Conservation (phyloP, 2,329 filamentous ascomycete species). For the Mycosphaerelloides madeirae region DNA sequence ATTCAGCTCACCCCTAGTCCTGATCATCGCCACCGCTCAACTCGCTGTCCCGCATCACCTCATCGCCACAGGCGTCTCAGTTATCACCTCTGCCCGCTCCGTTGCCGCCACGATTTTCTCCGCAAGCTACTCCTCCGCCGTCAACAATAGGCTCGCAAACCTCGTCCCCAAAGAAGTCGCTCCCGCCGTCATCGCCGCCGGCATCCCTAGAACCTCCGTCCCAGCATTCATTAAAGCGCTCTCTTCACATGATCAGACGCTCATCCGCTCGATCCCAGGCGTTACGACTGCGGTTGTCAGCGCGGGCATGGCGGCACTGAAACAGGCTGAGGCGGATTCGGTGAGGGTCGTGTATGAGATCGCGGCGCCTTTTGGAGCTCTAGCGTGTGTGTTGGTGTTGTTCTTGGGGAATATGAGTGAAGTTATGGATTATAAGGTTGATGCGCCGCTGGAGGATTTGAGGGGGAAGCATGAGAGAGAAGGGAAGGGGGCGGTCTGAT, state of each 20-base stretch:
- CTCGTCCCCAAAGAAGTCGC: slow-evolving; percentile 36
- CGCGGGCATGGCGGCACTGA: too few relatives aligned
- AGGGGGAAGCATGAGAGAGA: too few relatives aligned
- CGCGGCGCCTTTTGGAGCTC: too few relatives aligned
- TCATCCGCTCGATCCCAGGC: too few relatives aligned
- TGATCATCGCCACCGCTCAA: slow-evolving; percentile 18
- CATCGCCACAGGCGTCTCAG: slow-evolving; percentile 18
- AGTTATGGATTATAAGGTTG: too few relatives aligned
- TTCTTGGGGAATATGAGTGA: too few relatives aligned
- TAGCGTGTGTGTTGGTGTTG: too few relatives aligned
- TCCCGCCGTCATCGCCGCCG: slow-evolving; percentile 35
- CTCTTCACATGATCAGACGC: slow-evolving; percentile 17
- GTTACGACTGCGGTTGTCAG: too few relatives aligned
- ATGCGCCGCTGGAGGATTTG: too few relatives aligned
- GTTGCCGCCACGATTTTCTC: slow-evolving; percentile 36
- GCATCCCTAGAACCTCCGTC: slow-evolving; percentile 32
- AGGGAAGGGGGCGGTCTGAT: too few relatives aligned
- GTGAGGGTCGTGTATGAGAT: too few relatives aligned
- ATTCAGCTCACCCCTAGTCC: slow-evolving; percentile 18
- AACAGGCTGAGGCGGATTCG: too few relatives aligned
- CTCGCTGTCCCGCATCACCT: slow-evolving; percentile 17
- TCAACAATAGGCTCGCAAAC: slow-evolving; percentile 35
- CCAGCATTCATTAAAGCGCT: slow-evolving; percentile 35
- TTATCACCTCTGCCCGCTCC: slow-evolving; percentile 10
- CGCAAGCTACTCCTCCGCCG: slow-evolving; percentile 39